Evolutionary conservation across 371 early-diverging fungal species (phyloP).

Genomic region (Lichtheimia corymbifera): DNA sequence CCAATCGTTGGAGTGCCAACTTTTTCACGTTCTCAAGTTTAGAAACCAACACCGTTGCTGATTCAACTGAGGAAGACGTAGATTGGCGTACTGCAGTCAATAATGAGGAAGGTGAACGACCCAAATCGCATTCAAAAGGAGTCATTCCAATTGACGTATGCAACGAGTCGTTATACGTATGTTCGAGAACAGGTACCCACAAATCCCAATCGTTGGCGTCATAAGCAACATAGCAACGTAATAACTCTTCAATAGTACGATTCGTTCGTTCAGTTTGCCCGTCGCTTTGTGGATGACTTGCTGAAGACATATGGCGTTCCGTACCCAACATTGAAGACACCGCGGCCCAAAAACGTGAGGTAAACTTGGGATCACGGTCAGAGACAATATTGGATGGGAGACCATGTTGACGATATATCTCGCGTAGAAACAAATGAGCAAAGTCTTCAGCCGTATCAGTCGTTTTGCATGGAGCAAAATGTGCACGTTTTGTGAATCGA

Average conservation of each 20-base stretch:
- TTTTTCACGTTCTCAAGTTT: neutral
- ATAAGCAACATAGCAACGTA: neutral
- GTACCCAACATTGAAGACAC: neutral
- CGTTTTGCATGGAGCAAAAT: neutral
- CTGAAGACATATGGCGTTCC: neutral
- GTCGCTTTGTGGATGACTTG: neutral
- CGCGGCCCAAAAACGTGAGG: slow-evolving; percentile 14
- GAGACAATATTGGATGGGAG: slow-evolving; percentile 44
- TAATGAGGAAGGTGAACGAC: neutral
- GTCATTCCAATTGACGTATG: neutral
- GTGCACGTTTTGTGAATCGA: slow-evolving; percentile 1
- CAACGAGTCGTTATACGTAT: neutral
- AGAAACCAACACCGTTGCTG: neutral
- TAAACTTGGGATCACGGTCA: slow-evolving; percentile 47
- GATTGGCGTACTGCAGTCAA: neutral
- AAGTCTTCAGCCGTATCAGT: slow-evolving; percentile 15
- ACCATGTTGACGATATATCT: slow-evolving; percentile 40
- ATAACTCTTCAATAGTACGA: neutral
- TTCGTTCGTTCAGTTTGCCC: slow-evolving; percentile 6
- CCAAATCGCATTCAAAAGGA: neutral
- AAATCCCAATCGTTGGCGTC: neutral
- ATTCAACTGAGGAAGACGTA: neutral
- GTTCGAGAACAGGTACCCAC: neutral
- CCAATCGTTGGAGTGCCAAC: neutral
- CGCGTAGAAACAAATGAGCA: slow-evolving; percentile 28